Base-by-base conservation (phyloP, 140 eudicot species). In the Stevia rebaudiana region DNA sequence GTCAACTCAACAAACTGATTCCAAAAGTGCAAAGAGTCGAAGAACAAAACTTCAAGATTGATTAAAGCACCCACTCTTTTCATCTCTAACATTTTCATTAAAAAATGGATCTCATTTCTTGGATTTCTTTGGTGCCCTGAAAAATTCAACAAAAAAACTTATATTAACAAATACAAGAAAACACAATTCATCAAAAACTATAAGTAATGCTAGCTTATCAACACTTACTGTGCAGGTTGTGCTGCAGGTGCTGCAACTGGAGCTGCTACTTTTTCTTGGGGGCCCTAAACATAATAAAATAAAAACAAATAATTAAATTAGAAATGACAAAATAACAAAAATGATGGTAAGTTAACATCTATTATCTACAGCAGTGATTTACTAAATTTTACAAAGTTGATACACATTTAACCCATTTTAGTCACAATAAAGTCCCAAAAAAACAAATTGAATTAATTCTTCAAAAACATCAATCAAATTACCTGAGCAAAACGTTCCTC, bases 401-500 rank as follows among this genome's bases (percentile, higher is more conserved):
- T 7, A 21, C 18, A 35, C 0, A 17, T 3, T 4, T 19, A 2
- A 51, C 17, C 17, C 58, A 11, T 51, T 23, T 11, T 11, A 11
- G 19, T 3, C 19, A 3, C 28, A 17, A 24, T 6, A 44, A 18
- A 9, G 10, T 0, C 0, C 22, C 8, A 44, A 2, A 44, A 6
- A 44, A 5, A n/a, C n/a, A n/a, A 4, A 16, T 15, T 9, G 6
- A 11, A 44, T n/a, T n/a, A 44, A 18, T 22, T 4, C 4, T 5
- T 42, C 18, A 42, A 42, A 11, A 42, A 42, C 17, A 0, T n/a
- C 17, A 4, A 18, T 44, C 6, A 55, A 35, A 16, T 36, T 82
- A 82, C 85, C 88, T 76, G 83, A 58, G 89, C 89, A 8, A 83
- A 48, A 22, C 89, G 80, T 58, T 83, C 89, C 55, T 83, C 89